Evolutionary conservation across 148 eudicot species (phyloP), one percentile per base, ranked within the genome.

Genomic region (Limonium bicolor): DNA sequence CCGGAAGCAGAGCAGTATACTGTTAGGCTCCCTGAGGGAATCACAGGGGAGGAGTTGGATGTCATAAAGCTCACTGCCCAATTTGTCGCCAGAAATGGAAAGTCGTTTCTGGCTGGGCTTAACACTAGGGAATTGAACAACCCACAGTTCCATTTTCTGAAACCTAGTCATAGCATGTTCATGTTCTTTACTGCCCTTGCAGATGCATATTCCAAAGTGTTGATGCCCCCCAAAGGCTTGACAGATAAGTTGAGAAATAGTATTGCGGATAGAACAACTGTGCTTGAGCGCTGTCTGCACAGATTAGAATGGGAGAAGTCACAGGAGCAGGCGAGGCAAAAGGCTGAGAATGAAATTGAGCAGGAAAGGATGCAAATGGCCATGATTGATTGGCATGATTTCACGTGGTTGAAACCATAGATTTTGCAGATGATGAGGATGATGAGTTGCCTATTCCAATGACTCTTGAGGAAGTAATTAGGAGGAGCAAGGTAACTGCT

Each of bases 341-440:
- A 80, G 65, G 82, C 77, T 29, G 90, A 80, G 40, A 67, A 80
- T 57, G 90, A 80, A 59, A 67, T 72, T 41, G 90, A 80, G 65
- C 84, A 72, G 46, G 90, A 80, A 54, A 60, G 90, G 36, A 20
- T 67, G 30, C 80, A 72, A 52, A 80, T 80, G 90, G 80, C 84
- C 15, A 80, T 73, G 84, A 76, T 80, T 30, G 90, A 80, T 59
- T 80, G 90, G 90, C 84, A 80, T 55, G 90, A 80, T 62, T 80
- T 80, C 70, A 64, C 9, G 84, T 76, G 49, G 90, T 73, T 26
- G 84, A 70, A 58, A 24, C 68, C 20, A 80, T 80, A 41, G 90
- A 76, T 35, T 80, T 76, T 70, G 77, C 68, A 0, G 90, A 80
- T 60, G 78, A 80, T n/a, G 90, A 76, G 58, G 90, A 80, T 51